Conservation (phyloP, 495 filamentous ascomycete genomes). For the Penicillium macrosclerotiorum region DNA sequence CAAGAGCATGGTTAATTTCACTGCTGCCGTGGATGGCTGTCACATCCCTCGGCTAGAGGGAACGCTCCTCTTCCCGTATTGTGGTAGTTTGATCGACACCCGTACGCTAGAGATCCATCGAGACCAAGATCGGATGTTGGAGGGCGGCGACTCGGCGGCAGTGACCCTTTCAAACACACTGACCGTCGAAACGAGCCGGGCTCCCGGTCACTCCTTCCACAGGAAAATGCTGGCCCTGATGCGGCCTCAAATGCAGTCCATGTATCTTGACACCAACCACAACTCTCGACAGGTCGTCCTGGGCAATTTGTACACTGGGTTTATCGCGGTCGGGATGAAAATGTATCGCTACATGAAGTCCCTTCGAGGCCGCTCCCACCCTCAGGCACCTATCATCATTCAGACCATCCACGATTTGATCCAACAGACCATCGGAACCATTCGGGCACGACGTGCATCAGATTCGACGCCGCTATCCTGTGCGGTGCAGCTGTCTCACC, state of each 20-base stretch:
- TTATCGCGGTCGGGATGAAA: slow-evolving; percentile 75
- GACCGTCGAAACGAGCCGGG: slow-evolving; percentile 69
- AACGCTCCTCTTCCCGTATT: slow-evolving; percentile 73
- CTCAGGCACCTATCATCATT: slow-evolving; percentile 53
- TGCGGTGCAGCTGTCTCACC: slow-evolving; percentile 58
- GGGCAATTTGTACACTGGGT: slow-evolving; percentile 68
- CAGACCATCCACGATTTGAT: slow-evolving; percentile 65
- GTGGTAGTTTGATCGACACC: slow-evolving; percentile 74
- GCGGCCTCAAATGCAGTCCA: slow-evolving; percentile 81
- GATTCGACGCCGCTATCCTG: slow-evolving; percentile 46
- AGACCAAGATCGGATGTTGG: slow-evolving; percentile 50
- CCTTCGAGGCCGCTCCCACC: slow-evolving; percentile 54
- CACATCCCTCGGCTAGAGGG: slow-evolving; percentile 51
- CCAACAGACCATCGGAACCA: slow-evolving; percentile 60
- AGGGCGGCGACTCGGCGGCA: slow-evolving; percentile 40
- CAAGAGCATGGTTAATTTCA: slow-evolving; percentile 88
- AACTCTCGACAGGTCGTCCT: slow-evolving; percentile 70
- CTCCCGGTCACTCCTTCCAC: slow-evolving; percentile 71
- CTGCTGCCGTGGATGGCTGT: slow-evolving; percentile 54
- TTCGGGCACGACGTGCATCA: slow-evolving; percentile 54
- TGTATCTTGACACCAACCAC: slow-evolving; percentile 84
- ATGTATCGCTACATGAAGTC: slow-evolving; percentile 75
- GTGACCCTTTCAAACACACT: slow-evolving; percentile 55
- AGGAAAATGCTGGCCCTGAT: slow-evolving; percentile 77
- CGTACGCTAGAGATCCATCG: slow-evolving; percentile 71